Conservation (phyloP, 1,284 basidiomycete genomes). For the Singerocomus inundabilis region DNA sequence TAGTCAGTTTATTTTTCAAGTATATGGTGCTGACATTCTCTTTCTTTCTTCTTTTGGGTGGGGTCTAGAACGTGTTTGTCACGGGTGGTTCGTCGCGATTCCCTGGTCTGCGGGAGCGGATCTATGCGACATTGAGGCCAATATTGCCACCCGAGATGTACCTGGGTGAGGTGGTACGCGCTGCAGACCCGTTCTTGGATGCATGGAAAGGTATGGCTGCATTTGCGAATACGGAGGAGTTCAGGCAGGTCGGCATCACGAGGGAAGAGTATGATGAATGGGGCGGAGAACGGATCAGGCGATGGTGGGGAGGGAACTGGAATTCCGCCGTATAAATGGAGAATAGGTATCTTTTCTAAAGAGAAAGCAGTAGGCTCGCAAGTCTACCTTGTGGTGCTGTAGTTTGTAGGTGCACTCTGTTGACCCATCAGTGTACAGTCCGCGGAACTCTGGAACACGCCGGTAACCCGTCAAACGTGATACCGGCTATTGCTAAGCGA, state of each 20-base stretch:
- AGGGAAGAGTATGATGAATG: constrained; percentile 88
- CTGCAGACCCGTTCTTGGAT: constrained; percentile 69
- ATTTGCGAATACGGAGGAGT: constrained; percentile 69
- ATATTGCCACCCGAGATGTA: constrained; percentile 78
- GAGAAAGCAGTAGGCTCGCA: too few relatives aligned
- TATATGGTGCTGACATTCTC: neutral
- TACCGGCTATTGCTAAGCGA: too few relatives aligned
- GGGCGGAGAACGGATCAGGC: constrained; percentile 78
- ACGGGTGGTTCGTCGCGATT: constrained; percentile 83
- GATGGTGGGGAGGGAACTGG: constrained; percentile 87
- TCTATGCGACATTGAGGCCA: constrained; percentile 72
- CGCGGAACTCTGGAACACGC: neutral
- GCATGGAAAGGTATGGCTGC: constrained; percentile 93
- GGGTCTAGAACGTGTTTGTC: constrained; percentile 79
- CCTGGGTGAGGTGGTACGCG: constrained; percentile 58
- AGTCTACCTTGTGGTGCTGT: too few relatives aligned
- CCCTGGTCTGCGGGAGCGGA: constrained; percentile 66
- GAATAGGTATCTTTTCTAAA: too few relatives aligned
- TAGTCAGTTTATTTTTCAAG: neutral
- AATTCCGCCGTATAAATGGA: constrained; percentile 37
- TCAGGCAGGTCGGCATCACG: constrained; percentile 57
- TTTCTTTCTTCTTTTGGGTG: neutral
- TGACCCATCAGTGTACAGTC: too few relatives aligned
- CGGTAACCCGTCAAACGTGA: too few relatives aligned
- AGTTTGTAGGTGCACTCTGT: too few relatives aligned